Conservation (phyloP, 805 yeast genomes). For the Barnettozyma botsteinii region DNA sequence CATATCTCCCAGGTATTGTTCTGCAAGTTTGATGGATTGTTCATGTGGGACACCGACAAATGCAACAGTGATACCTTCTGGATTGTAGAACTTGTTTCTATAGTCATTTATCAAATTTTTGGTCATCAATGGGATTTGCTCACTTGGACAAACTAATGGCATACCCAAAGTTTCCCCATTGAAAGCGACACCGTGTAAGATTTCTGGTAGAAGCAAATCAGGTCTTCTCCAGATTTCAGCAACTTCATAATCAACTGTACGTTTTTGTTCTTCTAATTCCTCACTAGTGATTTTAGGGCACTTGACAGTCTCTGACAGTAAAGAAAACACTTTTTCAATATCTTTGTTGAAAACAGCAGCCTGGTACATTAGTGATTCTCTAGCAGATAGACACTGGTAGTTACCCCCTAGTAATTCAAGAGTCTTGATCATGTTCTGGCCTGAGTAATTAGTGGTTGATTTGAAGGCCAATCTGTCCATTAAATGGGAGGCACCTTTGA, state of each 20-base stretch:
- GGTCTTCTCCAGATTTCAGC: conserved; percentile 78
- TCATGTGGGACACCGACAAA: conserved; percentile 80
- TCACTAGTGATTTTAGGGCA: conserved; percentile 60
- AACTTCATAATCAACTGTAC: conserved; percentile 74
- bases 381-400: conserved; percentile 85
- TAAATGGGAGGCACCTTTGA: conserved; percentile 77
- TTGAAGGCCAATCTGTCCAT: conserved; percentile 83
- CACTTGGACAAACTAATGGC: conserved; percentile 78
- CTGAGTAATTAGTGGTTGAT: conserved; percentile 53
- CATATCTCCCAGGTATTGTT: conserved; percentile 62
- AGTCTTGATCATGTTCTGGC: conserved; percentile 65
- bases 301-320: conserved; percentile 73
- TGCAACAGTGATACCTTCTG: conserved; percentile 78
- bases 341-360: conserved; percentile 90
- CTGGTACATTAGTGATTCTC: conserved; percentile 91
- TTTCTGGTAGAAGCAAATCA: conserved; percentile 81
- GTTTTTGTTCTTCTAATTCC: conserved; percentile 69
- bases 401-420: conserved; percentile 86
- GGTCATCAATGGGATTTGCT: conserved; percentile 50
- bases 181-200: conserved; percentile 83
- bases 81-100: conserved; percentile 61
- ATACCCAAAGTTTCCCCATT: conserved; percentile 69
- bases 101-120: conserved; percentile 51
- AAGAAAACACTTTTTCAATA: conserved; percentile 68
- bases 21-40: conserved; percentile 58